Evolutionary conservation across 257 asterid species (phyloP).

Genomic region (Solanum sejunctum): DNA sequence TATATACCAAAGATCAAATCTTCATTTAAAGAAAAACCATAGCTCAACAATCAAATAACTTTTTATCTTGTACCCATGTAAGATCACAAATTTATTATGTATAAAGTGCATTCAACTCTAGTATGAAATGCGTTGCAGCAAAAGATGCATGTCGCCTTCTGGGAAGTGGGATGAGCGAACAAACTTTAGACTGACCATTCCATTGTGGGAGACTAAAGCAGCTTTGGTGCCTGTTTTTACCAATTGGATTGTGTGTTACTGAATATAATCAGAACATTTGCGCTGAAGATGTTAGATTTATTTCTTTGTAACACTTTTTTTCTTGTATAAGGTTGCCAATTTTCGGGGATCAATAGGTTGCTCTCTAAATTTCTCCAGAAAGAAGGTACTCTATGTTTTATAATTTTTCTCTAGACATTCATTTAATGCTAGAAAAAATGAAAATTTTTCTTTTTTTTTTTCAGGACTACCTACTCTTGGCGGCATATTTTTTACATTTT

Average conservation of each 20-base stretch:
- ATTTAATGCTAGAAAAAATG: background rate
- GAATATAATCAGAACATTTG: background rate
- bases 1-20: too few relatives aligned
- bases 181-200: background rate
- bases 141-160: background rate
- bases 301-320: conserved; percentile 1
- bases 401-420: background rate
- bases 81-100: background rate
- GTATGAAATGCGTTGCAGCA: background rate
- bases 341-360: conserved; percentile 88
- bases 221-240: background rate
- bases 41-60: background rate
- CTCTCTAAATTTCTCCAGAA: conserved; percentile 50
- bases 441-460: conserved; percentile 1
- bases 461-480: conserved; percentile 64
- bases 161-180: background rate
- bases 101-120: background rate
- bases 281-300: background rate
- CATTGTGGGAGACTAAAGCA: background rate
- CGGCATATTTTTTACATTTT: conserved; percentile 63
- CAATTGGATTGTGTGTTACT: background rate
- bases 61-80: background rate
- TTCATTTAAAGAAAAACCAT: too few relatives aligned
- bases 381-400: conserved; percentile 38
- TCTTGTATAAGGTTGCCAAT: conserved; percentile 62